phyloP scores from a whole-genome alignment of 1,284 basidiomycete species.

The Melampsora allii-populina region DNA sequence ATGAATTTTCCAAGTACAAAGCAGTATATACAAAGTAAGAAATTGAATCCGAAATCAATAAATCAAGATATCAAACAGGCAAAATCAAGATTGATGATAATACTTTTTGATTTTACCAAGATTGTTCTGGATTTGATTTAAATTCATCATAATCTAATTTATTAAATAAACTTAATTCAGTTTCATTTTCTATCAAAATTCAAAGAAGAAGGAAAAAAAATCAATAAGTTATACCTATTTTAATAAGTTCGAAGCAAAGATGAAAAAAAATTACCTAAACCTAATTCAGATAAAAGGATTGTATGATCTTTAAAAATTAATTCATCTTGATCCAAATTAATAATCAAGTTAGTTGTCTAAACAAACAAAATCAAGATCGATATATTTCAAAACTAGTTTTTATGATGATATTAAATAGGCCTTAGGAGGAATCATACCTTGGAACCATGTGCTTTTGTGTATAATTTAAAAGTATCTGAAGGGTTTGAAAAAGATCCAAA shows the following conservation, averaged over 20 bases:
- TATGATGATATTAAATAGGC: background rate
- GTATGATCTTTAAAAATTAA: conserved; percentile 14
- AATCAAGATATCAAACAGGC: too few relatives aligned
- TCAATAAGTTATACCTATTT: background rate
- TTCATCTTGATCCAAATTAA: conserved; percentile 36
- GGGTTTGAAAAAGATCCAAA: too few relatives aligned
- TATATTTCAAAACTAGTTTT: background rate
- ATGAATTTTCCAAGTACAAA: too few relatives aligned
- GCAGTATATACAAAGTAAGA: too few relatives aligned
- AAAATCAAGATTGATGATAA: background rate
- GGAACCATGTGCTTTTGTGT: conserved; percentile 39
- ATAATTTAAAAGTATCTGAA: conserved; percentile 39
- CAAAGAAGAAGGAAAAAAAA: background rate
- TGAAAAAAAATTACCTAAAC: conserved; percentile 4
- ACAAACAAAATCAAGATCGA: background rate
- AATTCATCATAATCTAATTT: conserved; percentile 18
- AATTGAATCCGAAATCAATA: too few relatives aligned
- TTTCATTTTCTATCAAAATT: conserved; percentile 22
- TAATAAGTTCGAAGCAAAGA: background rate
- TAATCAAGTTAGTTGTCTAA: conserved; percentile 40
- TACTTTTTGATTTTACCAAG: conserved; percentile 9
- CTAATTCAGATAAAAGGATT: conserved; percentile 9
- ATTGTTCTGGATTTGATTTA: conserved; percentile 30
- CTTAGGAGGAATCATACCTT: conserved; percentile 9
- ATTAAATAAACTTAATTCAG: conserved; percentile 39